phyloP scores from a whole-genome alignment of 139 green algal genomes.

The Chlamydomonas schloesseri region DNA sequence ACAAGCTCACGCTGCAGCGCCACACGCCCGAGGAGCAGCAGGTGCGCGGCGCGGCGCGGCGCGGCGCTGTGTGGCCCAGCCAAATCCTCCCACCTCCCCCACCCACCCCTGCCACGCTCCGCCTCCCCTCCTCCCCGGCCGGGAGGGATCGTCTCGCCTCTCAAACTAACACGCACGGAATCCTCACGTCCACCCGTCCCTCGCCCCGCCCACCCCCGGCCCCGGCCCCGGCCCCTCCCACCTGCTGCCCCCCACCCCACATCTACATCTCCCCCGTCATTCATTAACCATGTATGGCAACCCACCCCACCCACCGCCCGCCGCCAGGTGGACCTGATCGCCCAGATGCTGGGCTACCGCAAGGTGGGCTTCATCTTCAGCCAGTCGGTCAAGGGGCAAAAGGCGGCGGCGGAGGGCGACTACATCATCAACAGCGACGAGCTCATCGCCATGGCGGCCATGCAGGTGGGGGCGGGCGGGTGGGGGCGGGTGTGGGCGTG shows the following conservation, averaged over 20 bases:
- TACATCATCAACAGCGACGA: constrained; percentile 91
- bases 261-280: too few relatives aligned
- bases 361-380: constrained; percentile 92
- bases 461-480: constrained; percentile 62
- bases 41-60: neutral
- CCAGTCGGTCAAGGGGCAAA: constrained; percentile 77
- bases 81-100: neutral
- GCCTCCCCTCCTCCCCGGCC: neutral
- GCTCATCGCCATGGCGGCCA: constrained; percentile 81
- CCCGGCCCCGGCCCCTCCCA: too few relatives aligned
- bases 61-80: too few relatives aligned
- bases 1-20: constrained; percentile 43
- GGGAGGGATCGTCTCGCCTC: too few relatives aligned
- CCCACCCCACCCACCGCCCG: too few relatives aligned
- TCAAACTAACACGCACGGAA: too few relatives aligned
- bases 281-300: too few relatives aligned
- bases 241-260: too few relatives aligned
- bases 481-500: too few relatives aligned
- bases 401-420: constrained; percentile 61
- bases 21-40: constrained; percentile 58
- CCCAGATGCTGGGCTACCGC: constrained; percentile 57
- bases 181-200: too few relatives aligned
- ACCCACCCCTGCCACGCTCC: neutral
- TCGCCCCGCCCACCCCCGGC: too few relatives aligned
- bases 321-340: constrained; percentile 64